These are phyloP conservation scores for Globisporangium perplexum DNA, from an alignment of 352 stramenopile genomes.

Conservation along the genomic window DNA sequence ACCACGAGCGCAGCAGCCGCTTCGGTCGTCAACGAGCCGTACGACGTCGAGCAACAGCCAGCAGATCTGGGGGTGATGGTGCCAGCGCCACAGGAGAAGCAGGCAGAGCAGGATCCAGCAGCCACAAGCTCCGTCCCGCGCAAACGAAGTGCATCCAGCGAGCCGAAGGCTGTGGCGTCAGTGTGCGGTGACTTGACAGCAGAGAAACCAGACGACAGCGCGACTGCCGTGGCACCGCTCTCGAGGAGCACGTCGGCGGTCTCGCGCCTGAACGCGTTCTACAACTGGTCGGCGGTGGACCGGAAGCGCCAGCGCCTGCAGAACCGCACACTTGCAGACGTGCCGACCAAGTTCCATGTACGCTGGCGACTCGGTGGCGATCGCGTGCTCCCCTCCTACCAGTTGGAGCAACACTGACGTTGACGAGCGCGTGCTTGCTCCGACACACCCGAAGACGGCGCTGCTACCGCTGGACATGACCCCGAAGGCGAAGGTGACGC, in stretches of 20 bases:
- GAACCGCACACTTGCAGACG: slow-evolving; percentile 9
- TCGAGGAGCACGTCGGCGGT: slow-evolving; percentile 5
- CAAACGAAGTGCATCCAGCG: neutral
- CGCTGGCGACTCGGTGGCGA: neutral
- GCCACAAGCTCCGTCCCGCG: neutral
- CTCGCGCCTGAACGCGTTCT: slow-evolving; percentile 15
- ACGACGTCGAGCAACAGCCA: neutral
- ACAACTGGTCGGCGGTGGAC: slow-evolving; percentile 27
- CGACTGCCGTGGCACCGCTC: slow-evolving; percentile 9
- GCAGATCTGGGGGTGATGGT: too few relatives aligned
- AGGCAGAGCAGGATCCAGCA: neutral
- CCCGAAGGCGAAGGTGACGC: slow-evolving; percentile 48
- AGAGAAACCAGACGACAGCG: neutral
- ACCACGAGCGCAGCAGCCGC: neutral
- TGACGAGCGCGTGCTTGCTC: neutral
- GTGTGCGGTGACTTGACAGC: neutral
- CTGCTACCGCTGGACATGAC: slow-evolving; percentile 50
- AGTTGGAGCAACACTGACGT: too few relatives aligned
- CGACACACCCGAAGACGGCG: slow-evolving; percentile 18
- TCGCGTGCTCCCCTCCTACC: neutral
- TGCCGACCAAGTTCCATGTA: slow-evolving; percentile 16
- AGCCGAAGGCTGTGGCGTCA: neutral
- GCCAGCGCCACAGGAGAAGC: neutral
- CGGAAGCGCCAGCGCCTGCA: slow-evolving; percentile 27
- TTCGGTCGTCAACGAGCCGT: neutral